Evolutionary conservation across 768 basidiomycete species (phyloP).

Genomic region (Lentinus tigrinus): DNA sequence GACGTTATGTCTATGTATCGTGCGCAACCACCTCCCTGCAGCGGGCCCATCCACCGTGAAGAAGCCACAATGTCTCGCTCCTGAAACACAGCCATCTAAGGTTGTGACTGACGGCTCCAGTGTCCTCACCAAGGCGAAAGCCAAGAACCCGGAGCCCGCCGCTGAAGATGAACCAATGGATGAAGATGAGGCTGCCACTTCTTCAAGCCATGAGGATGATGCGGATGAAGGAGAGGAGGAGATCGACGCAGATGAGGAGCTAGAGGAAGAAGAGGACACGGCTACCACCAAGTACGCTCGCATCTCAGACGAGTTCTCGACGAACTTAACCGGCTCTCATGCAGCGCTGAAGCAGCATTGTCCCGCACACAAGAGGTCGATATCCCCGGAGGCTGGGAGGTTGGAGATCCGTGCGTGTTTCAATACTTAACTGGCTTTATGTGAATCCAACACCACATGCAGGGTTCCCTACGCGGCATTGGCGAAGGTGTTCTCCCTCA

Average conservation of each 20-base stretch:
- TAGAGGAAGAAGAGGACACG: conserved; percentile 43
- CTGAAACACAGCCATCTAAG: background rate
- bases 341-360: conserved; percentile 69
- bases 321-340: background rate
- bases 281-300: conserved; percentile 63
- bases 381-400: conserved; percentile 79
- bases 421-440: background rate
- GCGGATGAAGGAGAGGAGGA: conserved; percentile 33
- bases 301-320: background rate
- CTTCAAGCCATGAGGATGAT: conserved; percentile 24
- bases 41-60: conserved; percentile 10
- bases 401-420: conserved; percentile 71
- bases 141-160: conserved; percentile 8
- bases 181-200: conserved; percentile 17
- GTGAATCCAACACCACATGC: background rate
- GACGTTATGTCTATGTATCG: background rate
- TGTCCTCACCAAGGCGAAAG: background rate
- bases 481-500: conserved; percentile 81
- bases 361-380: conserved; percentile 67
- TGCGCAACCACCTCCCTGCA: background rate
- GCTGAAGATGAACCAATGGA: conserved; percentile 26
- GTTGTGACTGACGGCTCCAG: background rate
- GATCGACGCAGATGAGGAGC: conserved; percentile 35
- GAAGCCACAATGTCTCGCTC: background rate
- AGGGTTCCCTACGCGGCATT: conserved; percentile 96